A percentile compares a stretch with the other conserved stretches of the same genome.
Evolutionary conservation across 1,139 yeast genomes (phyloP).

Genomic region (Geotrichum phurueaensis): DNA sequence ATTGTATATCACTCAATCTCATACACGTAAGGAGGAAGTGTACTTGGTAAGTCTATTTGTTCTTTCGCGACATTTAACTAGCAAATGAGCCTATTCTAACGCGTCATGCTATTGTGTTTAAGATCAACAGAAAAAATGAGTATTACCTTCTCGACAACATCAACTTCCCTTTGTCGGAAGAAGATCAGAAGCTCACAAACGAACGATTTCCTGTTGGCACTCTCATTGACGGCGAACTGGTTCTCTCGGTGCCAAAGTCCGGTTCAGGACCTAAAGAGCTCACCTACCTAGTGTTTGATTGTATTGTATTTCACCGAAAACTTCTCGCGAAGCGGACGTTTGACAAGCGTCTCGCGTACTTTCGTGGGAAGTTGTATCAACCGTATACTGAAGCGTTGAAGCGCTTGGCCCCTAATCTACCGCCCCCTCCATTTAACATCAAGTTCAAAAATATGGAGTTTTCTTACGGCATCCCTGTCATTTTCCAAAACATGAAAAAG

Average conservation of each 20-base stretch:
- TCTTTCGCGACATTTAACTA: background rate
- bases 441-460: conserved; percentile 77
- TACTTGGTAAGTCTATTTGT: conserved; percentile 27
- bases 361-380: conserved; percentile 44
- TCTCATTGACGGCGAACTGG: conserved; percentile 86
- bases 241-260: conserved; percentile 43
- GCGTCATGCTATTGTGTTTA: background rate
- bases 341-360: conserved; percentile 78
- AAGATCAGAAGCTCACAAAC: background rate
- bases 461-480: conserved; percentile 64
- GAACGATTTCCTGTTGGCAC: conserved; percentile 75
- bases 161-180: conserved; percentile 65
- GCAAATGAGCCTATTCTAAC: background rate
- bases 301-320: conserved; percentile 75
- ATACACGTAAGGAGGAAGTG: conserved; percentile 41
- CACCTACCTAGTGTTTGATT: conserved; percentile 84
- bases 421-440: conserved; percentile 41
- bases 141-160: conserved; percentile 74
- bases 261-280: conserved; percentile 52
- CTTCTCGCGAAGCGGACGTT: conserved; percentile 63
- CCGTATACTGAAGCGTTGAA: conserved; percentile 65
- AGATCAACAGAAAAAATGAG: conserved; percentile 80
- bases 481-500: conserved; percentile 36
- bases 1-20: conserved; percentile 58
- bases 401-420: conserved; percentile 64